A percentile compares a stretch with the other conserved stretches of the same genome.
phyloP scores from a whole-genome alignment of 75 land plant species.

The Picea sitchensis region DNA sequence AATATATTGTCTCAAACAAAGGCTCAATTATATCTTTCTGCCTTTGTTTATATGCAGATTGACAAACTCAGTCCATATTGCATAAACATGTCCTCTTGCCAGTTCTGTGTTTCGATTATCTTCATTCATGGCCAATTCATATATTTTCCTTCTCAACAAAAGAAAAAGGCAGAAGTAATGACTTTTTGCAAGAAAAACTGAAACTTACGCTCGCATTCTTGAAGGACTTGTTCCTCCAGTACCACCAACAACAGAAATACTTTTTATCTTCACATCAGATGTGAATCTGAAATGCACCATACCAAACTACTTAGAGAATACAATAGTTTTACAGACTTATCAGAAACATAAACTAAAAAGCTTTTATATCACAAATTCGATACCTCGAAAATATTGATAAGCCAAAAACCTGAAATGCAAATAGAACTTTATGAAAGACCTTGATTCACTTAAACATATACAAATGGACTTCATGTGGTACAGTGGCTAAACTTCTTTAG shows the following conservation, averaged over 20 bases:
- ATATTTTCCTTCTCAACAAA: background rate
- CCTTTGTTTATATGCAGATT: too few relatives aligned
- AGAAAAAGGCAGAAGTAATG: too few relatives aligned
- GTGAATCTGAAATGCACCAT: slow-evolving; percentile 63
- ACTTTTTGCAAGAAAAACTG: background rate
- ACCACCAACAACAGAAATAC: slow-evolving; percentile 92
- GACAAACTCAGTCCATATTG: too few relatives aligned
- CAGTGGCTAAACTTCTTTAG: background rate
- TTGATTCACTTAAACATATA: too few relatives aligned
- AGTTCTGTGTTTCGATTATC: too few relatives aligned
- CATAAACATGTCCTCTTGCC: too few relatives aligned
- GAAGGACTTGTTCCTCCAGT: slow-evolving; percentile 88
- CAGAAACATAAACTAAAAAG: too few relatives aligned
- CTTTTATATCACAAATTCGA: too few relatives aligned
- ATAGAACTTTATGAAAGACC: too few relatives aligned
- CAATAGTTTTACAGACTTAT: background rate
- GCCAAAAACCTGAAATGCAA: background rate
- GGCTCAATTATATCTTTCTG: too few relatives aligned
- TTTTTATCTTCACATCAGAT: slow-evolving; percentile 96
- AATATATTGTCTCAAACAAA: too few relatives aligned
- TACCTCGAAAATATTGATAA: background rate
- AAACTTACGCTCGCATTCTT: slow-evolving; percentile 89
- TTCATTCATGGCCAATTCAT: background rate
- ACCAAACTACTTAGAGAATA: background rate
- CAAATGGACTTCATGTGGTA: too few relatives aligned